Conservation (phyloP, 1,139 yeast species). For the Keqinozyma sinolaborantium region DNA sequence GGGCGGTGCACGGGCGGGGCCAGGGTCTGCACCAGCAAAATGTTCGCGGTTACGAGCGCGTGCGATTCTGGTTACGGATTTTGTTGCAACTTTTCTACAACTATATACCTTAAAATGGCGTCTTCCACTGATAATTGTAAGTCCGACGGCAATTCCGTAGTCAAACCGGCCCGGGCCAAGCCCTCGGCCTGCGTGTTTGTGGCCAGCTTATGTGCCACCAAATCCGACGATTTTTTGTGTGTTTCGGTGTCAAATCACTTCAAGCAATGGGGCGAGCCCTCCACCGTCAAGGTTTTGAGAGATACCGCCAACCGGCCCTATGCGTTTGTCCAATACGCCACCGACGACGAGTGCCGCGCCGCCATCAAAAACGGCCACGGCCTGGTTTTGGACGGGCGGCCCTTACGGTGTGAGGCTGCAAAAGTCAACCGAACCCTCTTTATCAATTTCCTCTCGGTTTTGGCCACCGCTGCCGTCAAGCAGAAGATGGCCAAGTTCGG, state of each 20-base stretch:
- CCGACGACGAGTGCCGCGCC: conserved; percentile 61
- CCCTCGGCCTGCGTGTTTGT: conserved; percentile 91
- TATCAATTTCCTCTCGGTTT: conserved; percentile 29
- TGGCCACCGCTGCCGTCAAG: conserved; percentile 29
- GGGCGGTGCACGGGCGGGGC: no score
- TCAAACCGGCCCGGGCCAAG: conserved; percentile 24
- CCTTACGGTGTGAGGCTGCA: conserved; percentile 85
- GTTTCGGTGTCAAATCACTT: conserved; percentile 65
- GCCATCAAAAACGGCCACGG: conserved; percentile 75
- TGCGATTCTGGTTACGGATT: no score
- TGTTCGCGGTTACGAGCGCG: no score
- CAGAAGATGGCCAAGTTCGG: conserved; percentile 54
- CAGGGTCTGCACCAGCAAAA: no score
- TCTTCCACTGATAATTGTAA: no score
- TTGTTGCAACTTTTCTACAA: no score
- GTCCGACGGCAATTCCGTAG: no score
- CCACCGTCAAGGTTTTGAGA: conserved; percentile 79
- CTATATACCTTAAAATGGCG: no score
- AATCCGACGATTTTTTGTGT: conserved; percentile 68
- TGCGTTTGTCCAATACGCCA: conserved; percentile 86
- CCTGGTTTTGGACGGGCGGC: conserved; percentile 65
- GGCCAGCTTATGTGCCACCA: conserved; percentile 66
- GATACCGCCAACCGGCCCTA: conserved; percentile 85
- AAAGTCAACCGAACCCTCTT: conserved; percentile 84
- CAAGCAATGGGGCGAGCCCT: conserved; percentile 62